Base-by-base conservation (phyloP, 306 rosid species). In the Glycine tomentella region DNA sequence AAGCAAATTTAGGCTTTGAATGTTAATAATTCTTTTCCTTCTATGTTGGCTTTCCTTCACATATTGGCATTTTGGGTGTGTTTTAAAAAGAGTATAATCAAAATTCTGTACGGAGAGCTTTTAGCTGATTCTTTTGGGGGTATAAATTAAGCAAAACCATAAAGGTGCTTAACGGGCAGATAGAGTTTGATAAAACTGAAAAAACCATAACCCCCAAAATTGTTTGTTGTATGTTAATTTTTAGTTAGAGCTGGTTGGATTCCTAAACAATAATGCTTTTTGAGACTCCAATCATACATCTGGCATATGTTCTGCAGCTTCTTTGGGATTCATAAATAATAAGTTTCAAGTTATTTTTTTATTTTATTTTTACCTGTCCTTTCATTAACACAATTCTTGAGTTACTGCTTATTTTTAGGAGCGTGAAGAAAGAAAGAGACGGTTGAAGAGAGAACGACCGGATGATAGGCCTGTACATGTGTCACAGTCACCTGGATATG, bases 341-440 rank as follows among this genome's bases (percentile, higher is more conserved):
- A 40, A 25, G 20, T 53, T 74, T 82, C 62, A 25, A 72, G 52
- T 31, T 73, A 12, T 33, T 36, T 14, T 36, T 64, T 64, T 3
- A 13, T 46, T 56, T 5, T 84, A 16, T 45, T 48, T 53, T 13
- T 15, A 56, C 67, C 15, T 68, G 14, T 75, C 56, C 40, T 62
- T 46, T 55, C 46, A 38, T 52, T 69, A 31, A 72, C 53, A 31
- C 77, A 72, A 70, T 84, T 81, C 83, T 64, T 76, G 81, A 78
- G 3, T 53, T 84, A 12, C 40, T 84, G 36, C 81, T 45, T 48
- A 72, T 78, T 83, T 25, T 68, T 87, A 96, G 99, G 99, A 96
- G 88, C 99, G 98, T 59, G 99, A 96, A 76, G 99, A 96, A 86
- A 90, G 99, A 83, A 92, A 91, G 57, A 90, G 50, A 84, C 84